Conservation (phyloP, 2,329 filamentous ascomycete genomes). For the Chalaropsis thielavioides region DNA sequence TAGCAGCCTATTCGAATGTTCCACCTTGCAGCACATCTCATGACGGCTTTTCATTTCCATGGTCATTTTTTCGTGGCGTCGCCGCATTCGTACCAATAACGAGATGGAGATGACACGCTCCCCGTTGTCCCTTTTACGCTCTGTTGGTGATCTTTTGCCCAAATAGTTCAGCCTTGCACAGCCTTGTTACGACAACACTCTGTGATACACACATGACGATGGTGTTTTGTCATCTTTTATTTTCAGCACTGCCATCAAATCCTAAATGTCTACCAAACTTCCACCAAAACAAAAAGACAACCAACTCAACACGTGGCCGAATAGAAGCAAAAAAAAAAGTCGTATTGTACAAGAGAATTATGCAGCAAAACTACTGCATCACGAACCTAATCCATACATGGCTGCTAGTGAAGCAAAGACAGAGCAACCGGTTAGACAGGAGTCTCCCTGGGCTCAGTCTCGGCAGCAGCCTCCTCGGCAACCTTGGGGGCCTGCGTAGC, state of each 20-base stretch:
- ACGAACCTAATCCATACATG: slow-evolving; percentile 12
- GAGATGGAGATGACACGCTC: no score
- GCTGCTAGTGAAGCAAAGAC: not conserved
- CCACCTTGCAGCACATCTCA: not conserved
- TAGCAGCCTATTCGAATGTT: not conserved
- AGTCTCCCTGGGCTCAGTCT: not conserved
- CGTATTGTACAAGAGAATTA: slow-evolving; percentile 14
- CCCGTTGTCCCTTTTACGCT: no score
- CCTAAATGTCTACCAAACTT: not conserved
- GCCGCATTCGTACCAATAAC: no score
- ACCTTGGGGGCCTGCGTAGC: not conserved
- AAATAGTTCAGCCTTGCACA: not conserved
- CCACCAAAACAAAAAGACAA: not conserved
- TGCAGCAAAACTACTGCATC: not conserved
- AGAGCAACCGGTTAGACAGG: not conserved
- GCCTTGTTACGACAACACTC: no score
- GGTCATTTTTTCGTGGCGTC: not conserved
- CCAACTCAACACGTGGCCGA: not conserved
- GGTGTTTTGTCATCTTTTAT: no score
- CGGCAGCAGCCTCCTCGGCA: not conserved
- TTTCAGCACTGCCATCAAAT: no score
- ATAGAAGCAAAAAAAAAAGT: slow-evolving; percentile 2
- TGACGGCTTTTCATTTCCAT: not conserved
- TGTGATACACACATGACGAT: no score
- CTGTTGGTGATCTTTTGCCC: not conserved